Conservation (phyloP, 2,329 filamentous ascomycete species). For the Cercospora zeina region DNA sequence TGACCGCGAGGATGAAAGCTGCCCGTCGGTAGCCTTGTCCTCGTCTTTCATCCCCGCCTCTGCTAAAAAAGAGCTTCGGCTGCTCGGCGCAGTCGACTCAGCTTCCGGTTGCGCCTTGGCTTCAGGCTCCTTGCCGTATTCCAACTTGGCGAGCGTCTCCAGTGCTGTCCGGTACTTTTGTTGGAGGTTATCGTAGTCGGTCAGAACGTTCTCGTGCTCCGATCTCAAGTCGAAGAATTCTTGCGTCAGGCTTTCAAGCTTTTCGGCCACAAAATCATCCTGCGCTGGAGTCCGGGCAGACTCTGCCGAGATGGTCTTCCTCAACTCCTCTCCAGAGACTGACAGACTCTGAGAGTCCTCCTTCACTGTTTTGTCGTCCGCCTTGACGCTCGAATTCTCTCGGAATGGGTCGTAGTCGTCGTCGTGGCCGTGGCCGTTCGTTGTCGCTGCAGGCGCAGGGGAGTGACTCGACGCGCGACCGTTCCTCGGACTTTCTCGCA, state of each 20-base stretch:
- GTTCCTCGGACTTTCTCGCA: constrained; percentile 24
- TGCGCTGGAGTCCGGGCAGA: constrained; percentile 71
- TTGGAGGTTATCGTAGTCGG: constrained; percentile 74
- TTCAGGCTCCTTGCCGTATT: constrained; percentile 56
- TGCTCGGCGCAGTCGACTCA: constrained; percentile 55
- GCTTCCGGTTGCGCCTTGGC: constrained; percentile 58
- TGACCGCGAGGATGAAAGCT: constrained; percentile 79
- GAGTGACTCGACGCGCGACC: constrained; percentile 23
- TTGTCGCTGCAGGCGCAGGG: constrained; percentile 12
- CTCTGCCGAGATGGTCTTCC: constrained; percentile 23
- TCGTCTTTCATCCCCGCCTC: constrained; percentile 69
- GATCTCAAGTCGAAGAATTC: constrained; percentile 88
- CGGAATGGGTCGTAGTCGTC: constrained; percentile 35
- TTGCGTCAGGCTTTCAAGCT: constrained; percentile 85
- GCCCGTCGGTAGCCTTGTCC: constrained; percentile 61
- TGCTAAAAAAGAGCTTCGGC: constrained; percentile 82
- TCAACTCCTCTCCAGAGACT: constrained; percentile 20
- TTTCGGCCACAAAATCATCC: constrained; percentile 82
- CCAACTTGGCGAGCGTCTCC: constrained; percentile 76
- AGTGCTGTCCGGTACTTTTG: constrained; percentile 90
- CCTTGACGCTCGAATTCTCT: constrained; percentile 17
- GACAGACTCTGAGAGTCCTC: constrained; percentile 23
- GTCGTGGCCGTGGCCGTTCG: constrained; percentile 33
- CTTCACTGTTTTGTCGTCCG: constrained; percentile 27
- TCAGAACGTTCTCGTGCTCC: constrained; percentile 81